Base-by-base conservation (phyloP, 768 basidiomycete genomes). In the Baorangia bicolor region DNA sequence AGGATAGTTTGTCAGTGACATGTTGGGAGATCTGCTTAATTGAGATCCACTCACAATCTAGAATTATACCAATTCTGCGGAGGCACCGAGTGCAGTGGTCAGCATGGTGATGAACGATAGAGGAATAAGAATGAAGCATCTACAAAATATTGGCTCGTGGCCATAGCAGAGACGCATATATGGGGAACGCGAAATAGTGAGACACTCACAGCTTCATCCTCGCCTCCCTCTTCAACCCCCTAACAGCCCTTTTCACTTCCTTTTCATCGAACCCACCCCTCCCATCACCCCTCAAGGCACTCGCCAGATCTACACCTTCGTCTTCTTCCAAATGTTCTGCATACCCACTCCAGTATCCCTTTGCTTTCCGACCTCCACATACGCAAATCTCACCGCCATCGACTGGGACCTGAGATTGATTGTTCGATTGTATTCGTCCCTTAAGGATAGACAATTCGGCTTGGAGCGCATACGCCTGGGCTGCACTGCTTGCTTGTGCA, bases 391-490 rank as follows among this genome's bases (percentile, higher is more conserved):
- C 73, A 12, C 71, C 68, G 4, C 44, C 59, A 39, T 69, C 56
- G 2, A 58, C 60, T 1, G 41, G 62, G 30, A 12, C 51, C 10
- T 44, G 59, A 11, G 56, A 51, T 5, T 39, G 58, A 12, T 50
- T 39, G 9, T 60, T 64, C 16, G 59, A 63, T 45, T 69, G 70
- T 56, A 57, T 62, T 46, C 79, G 78, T 13, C 75, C 72, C 40
- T 87, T 83, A 30, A 93, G 74, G 27, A 90, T 75, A 13, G 83
- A 77, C 4, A 92, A 76, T 65, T 94, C 90, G 2, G 90, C 91
- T 71, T 93, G 91, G 1, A 94, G 75, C 0, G 92, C 91, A 64
- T 94, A 91, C 2, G 93, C 75, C 64, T 94, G 92, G 1, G 90
- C 86, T 0, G 91, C 89, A 2, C 87, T 79, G 10, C 85, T 84